phyloP scores from a whole-genome alignment of 345 rosid species.

The Aethionema arabicum region DNA sequence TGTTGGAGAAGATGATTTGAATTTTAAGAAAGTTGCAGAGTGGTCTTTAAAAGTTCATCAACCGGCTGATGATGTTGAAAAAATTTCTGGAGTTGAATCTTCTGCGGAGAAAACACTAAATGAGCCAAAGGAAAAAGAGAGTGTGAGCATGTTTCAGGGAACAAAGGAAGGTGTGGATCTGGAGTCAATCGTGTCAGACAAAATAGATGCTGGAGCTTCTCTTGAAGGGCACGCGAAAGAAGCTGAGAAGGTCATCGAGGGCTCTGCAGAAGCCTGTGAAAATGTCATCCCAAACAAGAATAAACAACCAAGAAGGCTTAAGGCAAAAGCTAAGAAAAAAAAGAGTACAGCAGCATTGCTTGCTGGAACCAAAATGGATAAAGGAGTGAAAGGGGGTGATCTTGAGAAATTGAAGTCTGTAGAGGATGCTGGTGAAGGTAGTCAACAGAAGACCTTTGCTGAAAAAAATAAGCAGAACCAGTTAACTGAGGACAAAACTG shows the following conservation, averaged over 20 bases:
- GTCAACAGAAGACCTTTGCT: slow-evolving; percentile 22
- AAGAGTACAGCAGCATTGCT: slow-evolving; percentile 42
- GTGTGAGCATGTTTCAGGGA: slow-evolving; percentile 7
- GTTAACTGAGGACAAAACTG: slow-evolving; percentile 28
- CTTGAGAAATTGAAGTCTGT: slow-evolving; percentile 15
- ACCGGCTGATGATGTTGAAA: slow-evolving; percentile 7
- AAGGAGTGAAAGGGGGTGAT: slow-evolving; percentile 26
- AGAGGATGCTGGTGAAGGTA: slow-evolving; percentile 37
- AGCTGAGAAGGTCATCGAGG: slow-evolving; percentile 36
- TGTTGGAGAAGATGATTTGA: slow-evolving; percentile 21
- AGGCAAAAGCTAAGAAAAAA: slow-evolving; percentile 40
- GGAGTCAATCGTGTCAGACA: background rate
- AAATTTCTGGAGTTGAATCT: slow-evolving; percentile 9
- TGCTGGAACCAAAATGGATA: slow-evolving; percentile 25
- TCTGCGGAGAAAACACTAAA: slow-evolving; percentile 12
- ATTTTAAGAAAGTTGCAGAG: background rate
- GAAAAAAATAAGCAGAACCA: slow-evolving; percentile 28
- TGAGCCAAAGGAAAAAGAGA: slow-evolving; percentile 8
- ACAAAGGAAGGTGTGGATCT: background rate
- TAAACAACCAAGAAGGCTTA: slow-evolving; percentile 37
- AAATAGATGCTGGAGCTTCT: slow-evolving; percentile 18
- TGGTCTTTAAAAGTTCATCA: slow-evolving; percentile 15
- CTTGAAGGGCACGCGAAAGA: slow-evolving; percentile 32
- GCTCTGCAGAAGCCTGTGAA: slow-evolving; percentile 24
- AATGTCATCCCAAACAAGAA: slow-evolving; percentile 39